phyloP scores from a whole-genome alignment of 441 rosid species.

The Manihot esculenta region DNA sequence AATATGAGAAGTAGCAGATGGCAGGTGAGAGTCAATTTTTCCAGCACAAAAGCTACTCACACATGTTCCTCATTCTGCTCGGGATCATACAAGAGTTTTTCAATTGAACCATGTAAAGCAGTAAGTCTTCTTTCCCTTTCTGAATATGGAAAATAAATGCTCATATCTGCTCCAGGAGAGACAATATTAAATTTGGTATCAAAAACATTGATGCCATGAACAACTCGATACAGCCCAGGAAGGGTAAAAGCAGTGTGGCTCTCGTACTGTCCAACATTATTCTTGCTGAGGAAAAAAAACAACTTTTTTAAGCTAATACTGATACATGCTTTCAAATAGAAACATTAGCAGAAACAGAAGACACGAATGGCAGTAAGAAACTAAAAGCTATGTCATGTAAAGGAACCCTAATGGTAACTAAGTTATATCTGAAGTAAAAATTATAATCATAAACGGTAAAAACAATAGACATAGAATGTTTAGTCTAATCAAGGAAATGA shows the following conservation, averaged over 20 bases:
- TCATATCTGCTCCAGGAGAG: slow-evolving; percentile 73
- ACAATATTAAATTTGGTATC: slow-evolving; percentile 76
- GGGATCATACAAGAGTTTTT: slow-evolving; percentile 52
- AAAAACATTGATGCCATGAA: slow-evolving; percentile 65
- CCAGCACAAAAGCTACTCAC: slow-evolving; percentile 31
- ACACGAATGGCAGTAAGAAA: not conserved
- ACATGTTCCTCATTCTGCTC: slow-evolving; percentile 60
- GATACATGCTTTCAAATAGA: not conserved
- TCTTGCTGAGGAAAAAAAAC: slow-evolving; percentile 45
- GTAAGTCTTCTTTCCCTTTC: slow-evolving; percentile 56
- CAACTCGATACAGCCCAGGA: slow-evolving; percentile 67
- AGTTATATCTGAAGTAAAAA: too few relatives aligned
- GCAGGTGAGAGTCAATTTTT: not conserved
- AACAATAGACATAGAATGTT: too few relatives aligned
- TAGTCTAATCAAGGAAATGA: too few relatives aligned
- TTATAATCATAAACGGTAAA: too few relatives aligned
- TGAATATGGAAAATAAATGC: slow-evolving; percentile 58
- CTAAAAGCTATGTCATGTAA: not conserved
- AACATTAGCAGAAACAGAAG: not conserved
- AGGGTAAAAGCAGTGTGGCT: slow-evolving; percentile 76
- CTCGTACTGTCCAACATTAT: slow-evolving; percentile 65
- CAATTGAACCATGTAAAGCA: slow-evolving; percentile 55
- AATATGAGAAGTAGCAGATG: not conserved
- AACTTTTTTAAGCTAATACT: slow-evolving; percentile 5
- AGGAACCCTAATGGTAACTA: too few relatives aligned